Evolutionary conservation across 192 early-diverging fungal genomes (phyloP), one percentile per base, ranked within the genome.

Genomic region (Backusella parvicylindrica): DNA sequence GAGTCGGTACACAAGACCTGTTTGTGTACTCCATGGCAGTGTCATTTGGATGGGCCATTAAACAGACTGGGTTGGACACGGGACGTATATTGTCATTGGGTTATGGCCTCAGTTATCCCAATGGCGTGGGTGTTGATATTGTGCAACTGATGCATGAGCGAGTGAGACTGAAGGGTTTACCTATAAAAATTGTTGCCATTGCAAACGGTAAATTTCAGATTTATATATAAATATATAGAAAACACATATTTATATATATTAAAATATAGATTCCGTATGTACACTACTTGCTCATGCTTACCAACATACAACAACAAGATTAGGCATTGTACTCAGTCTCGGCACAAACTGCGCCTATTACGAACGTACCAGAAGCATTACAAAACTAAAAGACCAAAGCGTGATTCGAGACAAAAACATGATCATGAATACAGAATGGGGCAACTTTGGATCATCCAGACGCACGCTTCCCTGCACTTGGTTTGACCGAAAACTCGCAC

Each of bases 351-450:
- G 95, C 64, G 95, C 78, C 70, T 87, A 89, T 91, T 94, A 89
- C 79, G 89, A 89, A 68, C 60, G 60, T 16, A 74, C 43, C 40
- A 73, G 67, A 41, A 86, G 79, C 78, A 84, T 79, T 76, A 84
- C 84, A 50, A 82, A 79, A 31, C 56, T 83, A 32, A 40, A 75
- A 8, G 64, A 79, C 37, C 30, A 69, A 2, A 38, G 26, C 16
- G 33, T 53, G 30, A 32, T 74, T 18, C 8, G 28, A 26, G 77
- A 82, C 56, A 28, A 37, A 28, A 89, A 91, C 65, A 96, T 98
- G 93, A 88, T 95, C 71, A 91, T 98, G 84, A 98, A 97, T 83
- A 95, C 90, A 64, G 96, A 98, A 77, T 98, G 96, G 96, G 93
- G 95, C 70, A 94, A 92, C 56, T 96, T 92, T 84, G 94, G 94